A percentile compares a stretch with the other conserved stretches of the same genome.
Evolutionary conservation across 169 alveolate species (phyloP).

Genomic region (Perkinsus marinus): DNA sequence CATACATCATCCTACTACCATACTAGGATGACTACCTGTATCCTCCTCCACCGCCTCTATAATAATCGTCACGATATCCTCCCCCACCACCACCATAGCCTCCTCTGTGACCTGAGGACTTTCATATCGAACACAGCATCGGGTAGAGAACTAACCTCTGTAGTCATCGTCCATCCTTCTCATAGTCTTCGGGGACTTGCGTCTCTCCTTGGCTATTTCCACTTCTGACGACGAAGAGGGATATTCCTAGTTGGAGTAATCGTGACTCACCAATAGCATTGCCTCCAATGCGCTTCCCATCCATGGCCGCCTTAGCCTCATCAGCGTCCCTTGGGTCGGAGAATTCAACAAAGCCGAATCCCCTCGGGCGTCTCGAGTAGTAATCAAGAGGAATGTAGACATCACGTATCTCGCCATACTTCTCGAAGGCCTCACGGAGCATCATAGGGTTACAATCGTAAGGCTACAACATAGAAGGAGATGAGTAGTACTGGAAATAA

Average conservation of each 20-base stretch:
- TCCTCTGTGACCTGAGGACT: not conserved
- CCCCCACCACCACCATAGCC: not conserved
- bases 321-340: constrained; percentile 50
- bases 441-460: constrained; percentile 64
- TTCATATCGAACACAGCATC: not conserved
- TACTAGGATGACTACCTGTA: no score
- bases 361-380: constrained; percentile 64
- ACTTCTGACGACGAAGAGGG: not conserved
- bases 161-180: not conserved
- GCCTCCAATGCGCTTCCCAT: not conserved
- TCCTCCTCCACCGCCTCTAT: not conserved
- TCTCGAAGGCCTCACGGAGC: constrained; percentile 49
- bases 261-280: not conserved
- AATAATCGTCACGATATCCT: not conserved
- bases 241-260: not conserved
- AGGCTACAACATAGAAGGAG: not conserved
- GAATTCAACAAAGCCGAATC: constrained; percentile 59
- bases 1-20: no score
- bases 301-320: constrained; percentile 16
- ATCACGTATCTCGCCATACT: constrained; percentile 64
- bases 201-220: not conserved
- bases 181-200: not conserved
- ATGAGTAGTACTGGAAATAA: not conserved
- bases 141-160: not conserved
- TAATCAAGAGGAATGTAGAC: constrained; percentile 68